Conservation (phyloP, 2,329 filamentous ascomycete genomes). For the Aureobasidium sp. region DNA sequence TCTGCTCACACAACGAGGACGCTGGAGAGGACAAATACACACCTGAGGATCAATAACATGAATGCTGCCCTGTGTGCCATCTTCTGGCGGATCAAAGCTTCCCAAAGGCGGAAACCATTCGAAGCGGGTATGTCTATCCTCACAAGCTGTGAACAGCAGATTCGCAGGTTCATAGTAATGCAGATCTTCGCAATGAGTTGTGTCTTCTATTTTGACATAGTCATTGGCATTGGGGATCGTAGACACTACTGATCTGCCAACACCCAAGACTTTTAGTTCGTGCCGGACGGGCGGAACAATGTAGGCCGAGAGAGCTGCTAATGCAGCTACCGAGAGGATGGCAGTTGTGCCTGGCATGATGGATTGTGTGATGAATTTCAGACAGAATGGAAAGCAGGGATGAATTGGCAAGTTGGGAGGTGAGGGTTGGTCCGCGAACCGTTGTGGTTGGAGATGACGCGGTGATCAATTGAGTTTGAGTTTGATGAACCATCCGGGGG, state of each 20-base stretch:
- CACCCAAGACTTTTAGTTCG: not conserved
- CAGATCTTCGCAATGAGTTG: slow-evolving; percentile 53
- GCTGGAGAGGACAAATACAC: slow-evolving; percentile 17
- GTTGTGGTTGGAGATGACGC: not conserved
- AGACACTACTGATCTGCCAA: not conserved
- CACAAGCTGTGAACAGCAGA: slow-evolving; percentile 51
- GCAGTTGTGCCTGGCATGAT: not conserved
- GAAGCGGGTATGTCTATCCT: slow-evolving; percentile 39
- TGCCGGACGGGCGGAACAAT: not conserved
- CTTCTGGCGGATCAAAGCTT: slow-evolving; percentile 35
- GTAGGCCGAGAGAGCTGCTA: not conserved
- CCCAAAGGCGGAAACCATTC: slow-evolving; percentile 48
- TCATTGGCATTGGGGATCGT: slow-evolving; percentile 14
- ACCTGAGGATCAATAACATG: slow-evolving; percentile 50
- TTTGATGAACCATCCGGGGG: not conserved
- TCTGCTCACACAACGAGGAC: too few species aligned
- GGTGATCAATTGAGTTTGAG: not conserved
- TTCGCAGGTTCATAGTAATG: slow-evolving; percentile 46
- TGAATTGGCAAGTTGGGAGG: not conserved
- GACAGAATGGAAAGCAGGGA: not conserved
- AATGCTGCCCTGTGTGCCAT: slow-evolving; percentile 39
- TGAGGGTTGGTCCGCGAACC: not conserved
- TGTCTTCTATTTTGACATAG: slow-evolving; percentile 37
- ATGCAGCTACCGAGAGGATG: not conserved
- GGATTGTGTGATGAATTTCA: not conserved